Evolutionary conservation across 1,284 basidiomycete genomes (phyloP).

Genomic region (Entoloma clypeatum): DNA sequence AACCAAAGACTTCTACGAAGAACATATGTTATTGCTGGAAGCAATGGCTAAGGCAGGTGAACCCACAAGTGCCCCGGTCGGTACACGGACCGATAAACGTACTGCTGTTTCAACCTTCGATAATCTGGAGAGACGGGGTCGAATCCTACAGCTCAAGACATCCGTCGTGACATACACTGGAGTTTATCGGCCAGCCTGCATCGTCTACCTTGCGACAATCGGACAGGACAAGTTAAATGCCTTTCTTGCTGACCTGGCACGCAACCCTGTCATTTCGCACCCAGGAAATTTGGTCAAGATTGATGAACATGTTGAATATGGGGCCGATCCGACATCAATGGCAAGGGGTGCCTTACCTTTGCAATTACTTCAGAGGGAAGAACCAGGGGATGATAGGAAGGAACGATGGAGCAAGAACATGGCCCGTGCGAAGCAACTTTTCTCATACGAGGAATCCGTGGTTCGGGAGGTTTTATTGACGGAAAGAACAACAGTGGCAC

Average conservation of each 20-base stretch:
- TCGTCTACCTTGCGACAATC: slow-evolving; percentile 58
- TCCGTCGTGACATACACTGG: slow-evolving; percentile 52
- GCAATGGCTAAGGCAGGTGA: slow-evolving; percentile 53
- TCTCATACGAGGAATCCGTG: slow-evolving; percentile 46
- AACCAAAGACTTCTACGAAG: slow-evolving; percentile 64
- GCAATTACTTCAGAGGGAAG: slow-evolving; percentile 41
- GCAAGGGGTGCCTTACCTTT: slow-evolving; percentile 34
- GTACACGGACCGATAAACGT: slow-evolving; percentile 68
- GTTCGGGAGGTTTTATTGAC: slow-evolving; percentile 59
- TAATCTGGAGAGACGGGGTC: slow-evolving; percentile 56
- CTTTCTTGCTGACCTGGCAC: slow-evolving; percentile 52
- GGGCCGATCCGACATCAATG: slow-evolving; percentile 33
- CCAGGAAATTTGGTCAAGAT: slow-evolving; percentile 37
- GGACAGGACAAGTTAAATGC: slow-evolving; percentile 46
- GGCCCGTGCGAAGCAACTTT: slow-evolving; percentile 44
- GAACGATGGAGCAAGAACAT: slow-evolving; percentile 43
- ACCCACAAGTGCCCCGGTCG: slow-evolving; percentile 61
- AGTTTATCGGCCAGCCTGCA: slow-evolving; percentile 46
- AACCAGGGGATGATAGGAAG: slow-evolving; percentile 35
- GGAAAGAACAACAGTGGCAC: slow-evolving; percentile 61
- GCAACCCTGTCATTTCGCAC: slow-evolving; percentile 27
- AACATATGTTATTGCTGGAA: slow-evolving; percentile 57
- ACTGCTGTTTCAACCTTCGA: slow-evolving; percentile 59
- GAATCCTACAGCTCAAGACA: slow-evolving; percentile 64
- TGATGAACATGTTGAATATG: slow-evolving; percentile 52